These are phyloP conservation scores for Rhodotorula sphaerocarpa DNA, from an alignment of 768 basidiomycete species.

Conservation along the genomic window DNA sequence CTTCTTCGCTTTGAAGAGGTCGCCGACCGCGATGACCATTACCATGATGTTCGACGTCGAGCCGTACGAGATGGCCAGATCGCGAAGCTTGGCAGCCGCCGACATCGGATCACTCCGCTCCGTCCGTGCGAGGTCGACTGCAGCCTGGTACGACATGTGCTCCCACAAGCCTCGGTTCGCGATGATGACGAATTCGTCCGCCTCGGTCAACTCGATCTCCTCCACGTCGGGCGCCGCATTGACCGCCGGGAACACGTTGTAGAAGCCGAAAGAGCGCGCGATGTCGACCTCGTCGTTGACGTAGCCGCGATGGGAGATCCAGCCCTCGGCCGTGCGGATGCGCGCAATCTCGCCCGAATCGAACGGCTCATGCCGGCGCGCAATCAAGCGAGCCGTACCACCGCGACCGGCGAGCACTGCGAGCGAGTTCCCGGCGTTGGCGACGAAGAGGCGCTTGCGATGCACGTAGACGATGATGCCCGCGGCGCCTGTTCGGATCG, in stretches of 20 bases:
- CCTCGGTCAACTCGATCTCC: slow-evolving; percentile 60
- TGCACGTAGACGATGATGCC: slow-evolving; percentile 79
- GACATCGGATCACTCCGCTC: slow-evolving; percentile 68
- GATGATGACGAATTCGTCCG: slow-evolving; percentile 93
- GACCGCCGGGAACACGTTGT: slow-evolving; percentile 76
- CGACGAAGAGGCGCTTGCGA: slow-evolving; percentile 71
- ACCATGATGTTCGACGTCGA: slow-evolving; percentile 91
- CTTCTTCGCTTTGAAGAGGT: slow-evolving; percentile 53
- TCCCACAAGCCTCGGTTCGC: slow-evolving; percentile 92
- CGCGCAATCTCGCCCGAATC: slow-evolving; percentile 72
- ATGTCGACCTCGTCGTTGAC: slow-evolving; percentile 87
- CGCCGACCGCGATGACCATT: slow-evolving; percentile 83
- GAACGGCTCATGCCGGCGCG: slow-evolving; percentile 79
- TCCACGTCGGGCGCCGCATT: slow-evolving; percentile 77
- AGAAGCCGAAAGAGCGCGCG: slow-evolving; percentile 90
- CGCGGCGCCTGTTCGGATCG: slow-evolving; percentile 65
- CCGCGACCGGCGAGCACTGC: slow-evolving; percentile 56
- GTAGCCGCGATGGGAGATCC: slow-evolving; percentile 80
- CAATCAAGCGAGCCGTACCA: slow-evolving; percentile 64
- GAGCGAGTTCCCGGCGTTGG: slow-evolving; percentile 78
- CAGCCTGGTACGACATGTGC: slow-evolving; percentile 84
- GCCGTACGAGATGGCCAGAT: slow-evolving; percentile 94
- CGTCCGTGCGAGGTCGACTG: slow-evolving; percentile 84
- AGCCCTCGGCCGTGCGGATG: slow-evolving; percentile 87
- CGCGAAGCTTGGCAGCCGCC: slow-evolving; percentile 91